Evolutionary conservation across 2,329 filamentous ascomycete genomes (phyloP).

Genomic region (Fusarium sp.): DNA sequence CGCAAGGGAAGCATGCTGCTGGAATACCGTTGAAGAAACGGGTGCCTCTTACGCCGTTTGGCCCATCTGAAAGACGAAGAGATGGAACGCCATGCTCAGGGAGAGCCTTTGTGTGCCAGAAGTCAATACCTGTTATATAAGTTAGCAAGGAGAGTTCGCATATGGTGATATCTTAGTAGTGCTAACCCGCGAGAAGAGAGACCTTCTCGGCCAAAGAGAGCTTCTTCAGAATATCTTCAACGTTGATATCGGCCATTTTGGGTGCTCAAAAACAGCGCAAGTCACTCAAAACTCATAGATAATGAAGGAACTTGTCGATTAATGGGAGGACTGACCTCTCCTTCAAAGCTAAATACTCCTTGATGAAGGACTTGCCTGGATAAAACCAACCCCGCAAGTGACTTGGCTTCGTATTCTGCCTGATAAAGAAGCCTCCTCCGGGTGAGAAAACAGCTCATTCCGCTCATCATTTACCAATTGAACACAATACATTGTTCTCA

Average conservation of each 20-base stretch:
- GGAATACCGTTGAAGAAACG: conserved; percentile 73
- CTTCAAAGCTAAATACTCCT: conserved; percentile 6
- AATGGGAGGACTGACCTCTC: not conserved
- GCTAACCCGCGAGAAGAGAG: conserved; percentile 61
- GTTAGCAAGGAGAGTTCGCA: not conserved
- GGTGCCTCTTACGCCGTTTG: conserved; percentile 75
- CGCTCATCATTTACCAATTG: conserved; percentile 25
- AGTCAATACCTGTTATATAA: conserved; percentile 65
- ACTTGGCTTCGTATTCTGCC: conserved; percentile 28
- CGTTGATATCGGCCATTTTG: conserved; percentile 63
- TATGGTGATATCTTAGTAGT: not conserved
- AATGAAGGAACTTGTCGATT: conserved; percentile 18
- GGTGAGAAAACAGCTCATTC: conserved; percentile 1
- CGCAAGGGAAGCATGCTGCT: conserved; percentile 71
- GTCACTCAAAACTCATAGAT: not conserved
- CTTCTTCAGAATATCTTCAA: conserved; percentile 65
- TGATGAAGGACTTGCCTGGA: conserved; percentile 4
- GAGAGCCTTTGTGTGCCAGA: conserved; percentile 74
- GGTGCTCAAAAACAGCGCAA: not conserved
- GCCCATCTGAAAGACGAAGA: conserved; percentile 74
- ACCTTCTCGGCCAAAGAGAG: conserved; percentile 64
- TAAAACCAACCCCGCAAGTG: conserved; percentile 36
- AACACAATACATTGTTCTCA: conserved; percentile 27
- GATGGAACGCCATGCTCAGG: conserved; percentile 71
- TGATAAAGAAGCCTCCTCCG: conserved; percentile 22